A percentile compares a stretch with the other conserved stretches of the same genome.
These are phyloP conservation scores for Phialophora expanda DNA, from an alignment of 2,329 filamentous ascomycete genomes.

Conservation along the genomic window DNA sequence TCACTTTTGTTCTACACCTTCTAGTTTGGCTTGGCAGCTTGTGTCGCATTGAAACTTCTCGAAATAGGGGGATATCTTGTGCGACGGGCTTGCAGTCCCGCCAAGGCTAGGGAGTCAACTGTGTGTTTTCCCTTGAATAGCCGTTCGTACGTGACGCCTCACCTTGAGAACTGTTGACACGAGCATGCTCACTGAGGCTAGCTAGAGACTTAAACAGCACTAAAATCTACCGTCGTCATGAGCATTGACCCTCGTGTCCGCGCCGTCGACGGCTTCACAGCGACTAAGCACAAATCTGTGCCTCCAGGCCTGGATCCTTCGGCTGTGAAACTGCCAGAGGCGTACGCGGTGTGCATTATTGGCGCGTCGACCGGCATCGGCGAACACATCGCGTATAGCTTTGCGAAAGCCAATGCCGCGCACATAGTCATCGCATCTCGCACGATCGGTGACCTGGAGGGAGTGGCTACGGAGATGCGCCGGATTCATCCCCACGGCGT, in stretches of 20 bases:
- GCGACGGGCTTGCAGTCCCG: too few relatives aligned
- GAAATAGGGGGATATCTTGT: too few relatives aligned
- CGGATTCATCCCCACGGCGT: slow-evolving; percentile 38
- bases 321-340: slow-evolving; percentile 36
- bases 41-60: too few relatives aligned
- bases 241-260: slow-evolving; percentile 31
- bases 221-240: slow-evolving; percentile 1
- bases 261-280: slow-evolving; percentile 29
- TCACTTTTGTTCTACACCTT: not conserved
- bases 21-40: not conserved
- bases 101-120: not conserved
- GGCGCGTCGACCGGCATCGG: slow-evolving; percentile 48
- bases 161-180: not conserved
- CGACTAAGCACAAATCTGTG: slow-evolving; percentile 18
- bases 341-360: slow-evolving; percentile 46
- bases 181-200: not conserved
- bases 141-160: not conserved
- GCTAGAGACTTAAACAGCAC: not conserved
- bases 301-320: slow-evolving; percentile 36
- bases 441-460: slow-evolving; percentile 41
- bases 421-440: slow-evolving; percentile 46
- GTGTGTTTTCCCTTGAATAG: not conserved
- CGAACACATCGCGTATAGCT: slow-evolving; percentile 44
- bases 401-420: slow-evolving; percentile 44
- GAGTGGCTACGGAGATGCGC: slow-evolving; percentile 40